Percentiles rank a stretch among this genome's conserved stretches.
Conservation (phyloP, 2,329 filamentous ascomycete species). For the Calonectria pteridis region DNA sequence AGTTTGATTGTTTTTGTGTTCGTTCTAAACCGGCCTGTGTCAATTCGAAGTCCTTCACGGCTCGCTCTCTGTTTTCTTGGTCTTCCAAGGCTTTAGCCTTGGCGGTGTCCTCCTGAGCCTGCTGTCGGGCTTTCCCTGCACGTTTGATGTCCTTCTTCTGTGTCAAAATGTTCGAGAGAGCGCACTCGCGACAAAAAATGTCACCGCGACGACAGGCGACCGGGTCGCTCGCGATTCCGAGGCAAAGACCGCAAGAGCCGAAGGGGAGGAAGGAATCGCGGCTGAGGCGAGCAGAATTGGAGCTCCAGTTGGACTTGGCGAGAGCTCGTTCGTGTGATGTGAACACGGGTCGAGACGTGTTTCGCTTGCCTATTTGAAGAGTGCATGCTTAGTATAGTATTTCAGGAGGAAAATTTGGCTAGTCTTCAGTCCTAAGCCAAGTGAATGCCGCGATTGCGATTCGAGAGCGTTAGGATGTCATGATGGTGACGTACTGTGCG, state of each 20-base stretch:
- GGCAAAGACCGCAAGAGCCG: slow-evolving; percentile 88
- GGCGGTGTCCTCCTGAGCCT: slow-evolving; percentile 70
- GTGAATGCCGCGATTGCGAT: no score
- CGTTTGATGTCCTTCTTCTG: slow-evolving; percentile 94
- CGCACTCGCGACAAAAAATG: slow-evolving; percentile 96
- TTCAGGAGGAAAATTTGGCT: not conserved
- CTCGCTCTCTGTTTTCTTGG: slow-evolving; percentile 76
- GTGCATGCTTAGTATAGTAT: not conserved
- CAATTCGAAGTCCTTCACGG: slow-evolving; percentile 85
- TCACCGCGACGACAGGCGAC: slow-evolving; percentile 88
- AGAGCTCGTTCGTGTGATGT: slow-evolving; percentile 90
- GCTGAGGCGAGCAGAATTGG: slow-evolving; percentile 83
- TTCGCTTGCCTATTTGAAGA: slow-evolving; percentile 75
- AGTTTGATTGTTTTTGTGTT: slow-evolving; percentile 52
- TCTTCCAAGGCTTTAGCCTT: slow-evolving; percentile 72
- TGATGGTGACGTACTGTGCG: slow-evolving; percentile 57
- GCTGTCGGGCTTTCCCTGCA: slow-evolving; percentile 74
- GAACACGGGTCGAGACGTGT: slow-evolving; percentile 93
- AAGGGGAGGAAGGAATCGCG: slow-evolving; percentile 95
- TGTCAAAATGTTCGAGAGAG: slow-evolving; percentile 87
- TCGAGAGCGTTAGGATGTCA: not conserved
- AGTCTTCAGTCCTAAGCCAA: not conserved
- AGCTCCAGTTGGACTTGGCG: slow-evolving; percentile 85
- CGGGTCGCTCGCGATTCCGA: slow-evolving; percentile 83
- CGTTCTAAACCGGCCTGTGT: slow-evolving; percentile 77